A percentile compares a stretch with the other conserved stretches of the same genome.
phyloP scores from a whole-genome alignment of 2,329 filamentous ascomycete species.

The Fusarium sp. region DNA sequence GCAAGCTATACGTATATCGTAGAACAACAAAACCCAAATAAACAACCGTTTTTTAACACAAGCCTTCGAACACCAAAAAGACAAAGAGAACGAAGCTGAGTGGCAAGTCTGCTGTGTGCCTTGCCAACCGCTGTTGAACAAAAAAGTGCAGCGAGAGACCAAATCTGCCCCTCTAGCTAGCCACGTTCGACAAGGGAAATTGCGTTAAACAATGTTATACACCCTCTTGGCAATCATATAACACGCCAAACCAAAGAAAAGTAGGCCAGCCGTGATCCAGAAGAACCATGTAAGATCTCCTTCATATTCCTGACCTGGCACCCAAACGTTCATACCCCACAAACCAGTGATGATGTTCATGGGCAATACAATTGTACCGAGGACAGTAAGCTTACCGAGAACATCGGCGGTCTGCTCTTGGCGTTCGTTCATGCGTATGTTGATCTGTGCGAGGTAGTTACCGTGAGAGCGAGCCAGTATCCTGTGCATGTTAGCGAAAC shows the following conservation, averaged over 20 bases:
- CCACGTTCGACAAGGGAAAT: background rate
- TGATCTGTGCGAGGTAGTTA: conserved; percentile 99
- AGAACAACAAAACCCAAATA: background rate
- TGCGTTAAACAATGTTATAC: conserved; percentile 76
- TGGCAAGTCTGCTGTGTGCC: conserved; percentile 21
- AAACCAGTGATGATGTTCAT: conserved; percentile 99
- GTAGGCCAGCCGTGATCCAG: conserved; percentile 77
- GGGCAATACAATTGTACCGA: conserved; percentile 95
- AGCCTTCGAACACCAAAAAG: background rate
- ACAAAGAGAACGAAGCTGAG: conserved; percentile 2
- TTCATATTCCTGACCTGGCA: conserved; percentile 89
- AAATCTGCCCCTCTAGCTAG: background rate
- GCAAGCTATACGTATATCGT: conserved; percentile 14
- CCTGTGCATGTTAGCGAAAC: conserved; percentile 56
- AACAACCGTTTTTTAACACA: conserved; percentile 1
- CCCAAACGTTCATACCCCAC: conserved; percentile 99
- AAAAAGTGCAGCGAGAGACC: conserved; percentile 1
- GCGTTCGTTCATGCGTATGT: conserved; percentile 98
- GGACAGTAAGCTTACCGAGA: conserved; percentile 90
- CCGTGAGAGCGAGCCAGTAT: conserved; percentile 91
- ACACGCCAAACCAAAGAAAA: conserved; percentile 83
- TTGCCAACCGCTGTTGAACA: background rate
- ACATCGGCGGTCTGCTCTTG: conserved; percentile 96
- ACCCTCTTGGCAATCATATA: conserved; percentile 86
- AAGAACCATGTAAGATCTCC: conserved; percentile 80